These are phyloP conservation scores for Gardenia jasminoides DNA, from an alignment of 257 asterid species.

Conservation along the genomic window DNA sequence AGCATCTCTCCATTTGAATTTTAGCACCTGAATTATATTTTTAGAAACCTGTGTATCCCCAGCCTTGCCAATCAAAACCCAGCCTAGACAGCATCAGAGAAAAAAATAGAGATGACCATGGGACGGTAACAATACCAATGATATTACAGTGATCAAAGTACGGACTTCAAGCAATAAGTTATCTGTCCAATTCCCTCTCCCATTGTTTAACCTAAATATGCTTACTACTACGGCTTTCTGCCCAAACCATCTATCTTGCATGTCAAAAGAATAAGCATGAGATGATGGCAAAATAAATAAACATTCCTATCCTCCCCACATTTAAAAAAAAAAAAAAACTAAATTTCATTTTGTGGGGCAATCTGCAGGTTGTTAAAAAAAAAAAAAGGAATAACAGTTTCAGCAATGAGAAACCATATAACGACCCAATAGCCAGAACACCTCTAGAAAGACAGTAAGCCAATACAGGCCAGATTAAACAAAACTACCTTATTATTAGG, in stretches of 20 bases:
- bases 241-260: not conserved
- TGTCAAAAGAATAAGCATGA: too few species aligned
- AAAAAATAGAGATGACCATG: slow-evolving; percentile 1
- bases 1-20: slow-evolving; percentile 93
- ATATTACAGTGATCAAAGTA: not conserved
- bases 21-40: slow-evolving; percentile 95
- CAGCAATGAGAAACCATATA: not conserved
- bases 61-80: slow-evolving; percentile 97
- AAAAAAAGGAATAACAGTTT: not conserved
- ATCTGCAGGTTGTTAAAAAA: too few species aligned
- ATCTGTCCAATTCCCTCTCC: not conserved
- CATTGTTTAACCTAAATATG: too few species aligned
- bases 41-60: slow-evolving; percentile 93
- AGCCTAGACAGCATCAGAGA: slow-evolving; percentile 47
- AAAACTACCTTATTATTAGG: slow-evolving; percentile 80
- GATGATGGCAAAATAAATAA: too few species aligned
- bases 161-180: not conserved
- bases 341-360: too few species aligned
- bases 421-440: not conserved
- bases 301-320: too few species aligned
- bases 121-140: not conserved
- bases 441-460: not conserved
- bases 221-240: not conserved
- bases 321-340: too few species aligned
- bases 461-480: slow-evolving; percentile 1